Conservation (phyloP, 1,284 basidiomycete species). For the Rhodotorula sp. region DNA sequence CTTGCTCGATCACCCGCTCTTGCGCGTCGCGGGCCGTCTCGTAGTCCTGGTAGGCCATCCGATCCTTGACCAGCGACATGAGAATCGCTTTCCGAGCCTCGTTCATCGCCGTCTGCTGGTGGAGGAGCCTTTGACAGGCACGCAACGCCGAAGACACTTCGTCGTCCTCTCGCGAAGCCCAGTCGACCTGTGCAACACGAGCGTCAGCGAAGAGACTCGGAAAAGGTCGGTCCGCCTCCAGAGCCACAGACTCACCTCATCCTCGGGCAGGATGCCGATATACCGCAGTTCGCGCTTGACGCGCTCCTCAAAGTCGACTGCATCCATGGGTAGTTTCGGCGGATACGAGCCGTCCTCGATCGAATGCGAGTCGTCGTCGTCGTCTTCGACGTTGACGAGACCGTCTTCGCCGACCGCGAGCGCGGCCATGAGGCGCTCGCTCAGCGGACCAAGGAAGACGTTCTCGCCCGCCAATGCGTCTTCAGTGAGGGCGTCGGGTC, state of each 20-base stretch:
- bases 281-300: constrained; percentile 56
- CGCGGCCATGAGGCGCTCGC: constrained; percentile 58
- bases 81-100: constrained; percentile 75
- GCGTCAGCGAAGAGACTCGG: neutral
- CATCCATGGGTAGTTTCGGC: constrained; percentile 47
- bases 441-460: constrained; percentile 68
- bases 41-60: constrained; percentile 87
- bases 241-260: constrained; percentile 51
- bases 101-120: constrained; percentile 72
- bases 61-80: constrained; percentile 72
- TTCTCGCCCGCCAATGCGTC: constrained; percentile 61
- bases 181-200: constrained; percentile 24
- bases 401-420: constrained; percentile 60
- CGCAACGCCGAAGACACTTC: constrained; percentile 87
- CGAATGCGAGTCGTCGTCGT: constrained; percentile 1
- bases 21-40: constrained; percentile 72
- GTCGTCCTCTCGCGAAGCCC: constrained; percentile 74
- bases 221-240: neutral
- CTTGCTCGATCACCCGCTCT: constrained; percentile 69
- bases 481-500: constrained; percentile 67
- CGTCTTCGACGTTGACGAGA: neutral
- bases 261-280: constrained; percentile 55
- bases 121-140: constrained; percentile 78
- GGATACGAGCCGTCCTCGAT: neutral
- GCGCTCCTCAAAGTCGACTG: constrained; percentile 57